Evolutionary conservation across 768 basidiomycete species (phyloP).

Genomic region (Roridomyces roridus): DNA sequence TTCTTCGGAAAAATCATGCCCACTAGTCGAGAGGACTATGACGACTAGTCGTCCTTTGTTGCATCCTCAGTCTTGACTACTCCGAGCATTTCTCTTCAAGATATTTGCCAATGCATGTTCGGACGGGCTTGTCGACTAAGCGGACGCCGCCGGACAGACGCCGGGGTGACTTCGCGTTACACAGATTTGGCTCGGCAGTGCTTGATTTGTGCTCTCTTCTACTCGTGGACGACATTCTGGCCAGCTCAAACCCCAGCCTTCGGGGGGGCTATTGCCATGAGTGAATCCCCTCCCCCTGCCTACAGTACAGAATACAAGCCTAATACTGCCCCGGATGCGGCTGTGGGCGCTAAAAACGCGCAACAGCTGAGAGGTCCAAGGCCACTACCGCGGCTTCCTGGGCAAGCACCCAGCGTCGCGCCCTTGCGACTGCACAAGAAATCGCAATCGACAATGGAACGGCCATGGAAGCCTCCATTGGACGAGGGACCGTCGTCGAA

Average conservation of each 20-base stretch:
- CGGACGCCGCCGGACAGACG: too few relatives aligned
- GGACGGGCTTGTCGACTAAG: background rate
- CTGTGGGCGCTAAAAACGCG: conserved; percentile 7
- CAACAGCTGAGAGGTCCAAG: conserved; percentile 5
- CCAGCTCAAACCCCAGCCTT: background rate
- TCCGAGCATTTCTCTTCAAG: too few relatives aligned
- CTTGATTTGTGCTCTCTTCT: conserved; percentile 1
- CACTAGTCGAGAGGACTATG: too few relatives aligned
- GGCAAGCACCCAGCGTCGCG: conserved; percentile 3
- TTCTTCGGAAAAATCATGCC: background rate
- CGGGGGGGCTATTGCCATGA: conserved; percentile 4
- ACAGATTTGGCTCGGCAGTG: background rate
- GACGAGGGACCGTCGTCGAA: background rate
- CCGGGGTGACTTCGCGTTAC: too few relatives aligned
- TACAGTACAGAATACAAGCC: conserved; percentile 19
- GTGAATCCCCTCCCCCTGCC: conserved; percentile 22
- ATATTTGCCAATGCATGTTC: too few relatives aligned
- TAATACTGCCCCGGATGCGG: background rate
- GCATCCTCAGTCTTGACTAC: too few relatives aligned
- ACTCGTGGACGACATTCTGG: background rate
- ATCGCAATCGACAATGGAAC: conserved; percentile 13
- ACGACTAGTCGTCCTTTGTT: too few relatives aligned
- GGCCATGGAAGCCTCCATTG: conserved; percentile 19
- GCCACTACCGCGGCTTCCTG: conserved; percentile 16
- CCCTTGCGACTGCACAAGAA: conserved; percentile 24